These are phyloP conservation scores for Penicillium sp. DNA, from an alignment of 2,329 filamentous ascomycete species.

Conservation along the genomic window DNA sequence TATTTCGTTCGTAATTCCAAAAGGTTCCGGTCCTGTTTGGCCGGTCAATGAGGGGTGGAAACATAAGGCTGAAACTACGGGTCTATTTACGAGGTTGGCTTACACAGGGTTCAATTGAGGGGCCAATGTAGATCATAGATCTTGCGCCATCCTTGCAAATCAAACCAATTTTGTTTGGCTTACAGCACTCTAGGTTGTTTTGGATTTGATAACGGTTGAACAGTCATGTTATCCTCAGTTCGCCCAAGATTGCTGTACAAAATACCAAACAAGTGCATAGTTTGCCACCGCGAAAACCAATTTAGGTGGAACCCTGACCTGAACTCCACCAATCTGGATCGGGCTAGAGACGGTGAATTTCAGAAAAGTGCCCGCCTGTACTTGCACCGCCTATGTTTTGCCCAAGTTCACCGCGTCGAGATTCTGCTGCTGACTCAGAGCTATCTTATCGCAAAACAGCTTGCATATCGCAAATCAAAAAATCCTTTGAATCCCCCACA, in stretches of 20 bases:
- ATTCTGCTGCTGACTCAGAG: conserved; percentile 7
- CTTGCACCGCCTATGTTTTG: conserved; percentile 1
- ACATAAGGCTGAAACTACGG: not conserved
- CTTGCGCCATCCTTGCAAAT: not conserved
- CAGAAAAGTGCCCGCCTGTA: not conserved
- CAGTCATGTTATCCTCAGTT: not conserved
- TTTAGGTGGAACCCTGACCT: not conserved
- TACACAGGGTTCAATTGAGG: not conserved
- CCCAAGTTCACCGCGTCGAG: not conserved
- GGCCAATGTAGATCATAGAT: conserved; percentile 2
- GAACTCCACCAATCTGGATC: not conserved
- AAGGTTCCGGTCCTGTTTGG: not conserved
- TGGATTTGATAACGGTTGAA: not conserved
- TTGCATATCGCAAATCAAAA: not conserved
- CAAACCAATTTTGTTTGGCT: not conserved
- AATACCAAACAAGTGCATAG: not conserved
- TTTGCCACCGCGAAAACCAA: not conserved
- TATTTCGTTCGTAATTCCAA: not conserved
- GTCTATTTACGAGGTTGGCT: not conserved
- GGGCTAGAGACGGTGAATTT: not conserved
- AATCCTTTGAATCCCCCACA: not conserved
- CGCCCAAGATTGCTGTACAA: not conserved
- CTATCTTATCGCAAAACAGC: conserved; percentile 13
- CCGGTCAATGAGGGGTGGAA: not conserved
- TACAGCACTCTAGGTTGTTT: not conserved